Evolutionary conservation across 371 early-diverging fungal genomes (phyloP).

Genomic region (Mortierella sp.): DNA sequence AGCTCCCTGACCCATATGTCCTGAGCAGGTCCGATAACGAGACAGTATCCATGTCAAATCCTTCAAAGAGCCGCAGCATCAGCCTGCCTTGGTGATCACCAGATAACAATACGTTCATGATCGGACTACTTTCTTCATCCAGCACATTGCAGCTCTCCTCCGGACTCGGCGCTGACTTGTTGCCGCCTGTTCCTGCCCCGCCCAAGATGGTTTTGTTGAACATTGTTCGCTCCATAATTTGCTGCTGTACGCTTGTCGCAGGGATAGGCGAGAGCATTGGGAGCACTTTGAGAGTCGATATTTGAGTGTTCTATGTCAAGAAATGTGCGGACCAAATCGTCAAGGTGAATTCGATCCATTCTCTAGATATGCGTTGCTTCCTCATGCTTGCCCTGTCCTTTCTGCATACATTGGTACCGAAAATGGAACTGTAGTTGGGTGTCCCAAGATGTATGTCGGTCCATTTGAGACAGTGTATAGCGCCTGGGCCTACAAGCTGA

Average conservation of each 20-base stretch:
- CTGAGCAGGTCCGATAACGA: constrained; percentile 22
- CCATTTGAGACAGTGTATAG: constrained; percentile 35
- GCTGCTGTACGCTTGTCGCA: constrained; percentile 33
- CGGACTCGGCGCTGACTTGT: background rate
- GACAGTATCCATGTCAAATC: constrained; percentile 30
- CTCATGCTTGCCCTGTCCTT: background rate
- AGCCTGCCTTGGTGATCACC: constrained; percentile 27
- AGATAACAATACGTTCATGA: constrained; percentile 45
- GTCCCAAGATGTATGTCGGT: constrained; percentile 33
- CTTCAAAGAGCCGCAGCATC: constrained; percentile 37
- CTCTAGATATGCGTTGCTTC: background rate
- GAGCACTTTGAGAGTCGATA: constrained; percentile 29
- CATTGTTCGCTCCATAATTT: constrained; percentile 31
- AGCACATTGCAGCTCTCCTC: constrained; percentile 12
- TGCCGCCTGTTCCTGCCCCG: background rate
- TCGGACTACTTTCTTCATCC: constrained; percentile 42
- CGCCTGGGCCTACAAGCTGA: background rate
- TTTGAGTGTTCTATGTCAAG: constrained; percentile 21
- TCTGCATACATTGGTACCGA: constrained; percentile 27
- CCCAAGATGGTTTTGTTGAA: constrained; percentile 18
- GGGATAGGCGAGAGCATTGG: constrained; percentile 43
- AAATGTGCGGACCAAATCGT: constrained; percentile 15
- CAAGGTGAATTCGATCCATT: constrained; percentile 3
- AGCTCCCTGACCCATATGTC: background rate
- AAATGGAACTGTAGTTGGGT: background rate